Conservation (phyloP, 2,329 filamentous ascomycete genomes). For the Ceratocystis alfenasii region DNA sequence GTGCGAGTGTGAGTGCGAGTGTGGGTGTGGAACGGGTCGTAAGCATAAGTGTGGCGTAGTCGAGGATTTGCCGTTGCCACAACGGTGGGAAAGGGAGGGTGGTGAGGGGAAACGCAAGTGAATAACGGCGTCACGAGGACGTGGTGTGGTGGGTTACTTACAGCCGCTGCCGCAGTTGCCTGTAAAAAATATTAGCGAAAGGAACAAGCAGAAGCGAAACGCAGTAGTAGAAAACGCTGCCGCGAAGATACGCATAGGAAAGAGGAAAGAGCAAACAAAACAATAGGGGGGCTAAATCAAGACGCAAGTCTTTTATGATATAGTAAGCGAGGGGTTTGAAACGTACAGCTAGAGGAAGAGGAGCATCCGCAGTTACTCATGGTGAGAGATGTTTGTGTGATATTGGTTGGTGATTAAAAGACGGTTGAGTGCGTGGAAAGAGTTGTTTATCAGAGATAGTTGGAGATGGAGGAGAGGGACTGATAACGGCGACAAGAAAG, state of each 20-base stretch:
- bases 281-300: neutral
- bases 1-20: neutral
- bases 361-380: conserved; percentile 19
- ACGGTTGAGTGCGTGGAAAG: neutral
- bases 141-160: conserved; percentile 9
- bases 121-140: neutral
- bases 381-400: conserved; percentile 12
- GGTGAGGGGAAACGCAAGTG: neutral
- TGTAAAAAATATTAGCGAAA: conserved; percentile 11
- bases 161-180: conserved; percentile 19
- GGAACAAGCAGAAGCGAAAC: neutral
- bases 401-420: neutral
- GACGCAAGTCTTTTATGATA: neutral
- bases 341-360: conserved; percentile 17
- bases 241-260: neutral
- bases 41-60: too few species aligned
- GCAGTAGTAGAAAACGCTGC: neutral
- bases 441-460: neutral
- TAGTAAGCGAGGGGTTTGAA: neutral
- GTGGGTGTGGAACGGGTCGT: too few species aligned
- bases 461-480: neutral
- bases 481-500: neutral
- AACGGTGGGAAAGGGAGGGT: neutral
- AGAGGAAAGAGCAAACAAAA: neutral
- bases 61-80: too few species aligned